Conservation (phyloP, 169 alveolate species). For the Plasmodium ovale region DNA sequence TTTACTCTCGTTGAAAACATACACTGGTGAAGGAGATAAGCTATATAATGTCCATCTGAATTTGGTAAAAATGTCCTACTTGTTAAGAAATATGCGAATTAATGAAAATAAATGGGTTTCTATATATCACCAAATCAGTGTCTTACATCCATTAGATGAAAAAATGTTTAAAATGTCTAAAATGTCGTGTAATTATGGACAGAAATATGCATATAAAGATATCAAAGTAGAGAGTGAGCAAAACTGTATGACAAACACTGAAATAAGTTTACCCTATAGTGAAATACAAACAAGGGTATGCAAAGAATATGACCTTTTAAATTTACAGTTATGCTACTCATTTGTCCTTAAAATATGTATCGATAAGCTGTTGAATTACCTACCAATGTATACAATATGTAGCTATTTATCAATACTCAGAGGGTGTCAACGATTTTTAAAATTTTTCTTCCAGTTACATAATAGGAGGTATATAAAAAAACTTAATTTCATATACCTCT, state of each 20-base stretch:
- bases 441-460: conserved; percentile 34
- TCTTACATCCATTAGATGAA: conserved; percentile 4
- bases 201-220: not conserved
- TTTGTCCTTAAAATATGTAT: conserved; percentile 20
- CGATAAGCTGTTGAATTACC: conserved; percentile 7
- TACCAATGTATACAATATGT: conserved; percentile 18
- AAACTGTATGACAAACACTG: not conserved
- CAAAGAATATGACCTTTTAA: conserved; percentile 33
- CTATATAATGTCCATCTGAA: not conserved
- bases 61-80: conserved; percentile 41
- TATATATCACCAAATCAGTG: conserved; percentile 30
- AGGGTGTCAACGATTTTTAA: conserved; percentile 20
- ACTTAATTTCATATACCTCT: conserved; percentile 42
- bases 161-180: not conserved
- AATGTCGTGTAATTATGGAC: not conserved
- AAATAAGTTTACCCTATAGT: not conserved
- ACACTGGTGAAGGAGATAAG: not conserved
- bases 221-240: not conserved
- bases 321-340: conserved; percentile 8
- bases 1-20: conserved; percentile 5
- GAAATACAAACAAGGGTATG: not conserved
- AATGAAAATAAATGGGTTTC: conserved; percentile 57
- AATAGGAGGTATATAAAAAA: conserved; percentile 10
- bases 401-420: conserved; percentile 33
- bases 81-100: conserved; percentile 38